phyloP scores from a whole-genome alignment of 371 early-diverging fungal genomes.

The Mucor piriformis region DNA sequence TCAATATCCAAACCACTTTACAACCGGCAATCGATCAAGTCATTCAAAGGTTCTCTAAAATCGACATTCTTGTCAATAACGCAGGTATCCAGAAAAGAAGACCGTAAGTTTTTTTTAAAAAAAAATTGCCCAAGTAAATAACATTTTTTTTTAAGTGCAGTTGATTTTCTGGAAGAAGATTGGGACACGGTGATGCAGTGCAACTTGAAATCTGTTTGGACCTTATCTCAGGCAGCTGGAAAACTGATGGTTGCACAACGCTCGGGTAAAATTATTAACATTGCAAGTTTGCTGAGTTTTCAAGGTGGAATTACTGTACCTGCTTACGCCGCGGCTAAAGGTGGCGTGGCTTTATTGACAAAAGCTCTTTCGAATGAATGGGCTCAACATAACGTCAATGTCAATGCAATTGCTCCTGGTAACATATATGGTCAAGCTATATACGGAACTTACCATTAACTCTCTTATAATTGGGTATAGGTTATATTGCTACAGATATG shows the following conservation, averaged over 20 bases:
- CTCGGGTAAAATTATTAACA: conserved; percentile 37
- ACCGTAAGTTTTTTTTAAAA: conserved; percentile 22
- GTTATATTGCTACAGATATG: conserved; percentile 60
- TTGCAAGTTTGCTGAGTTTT: conserved; percentile 36
- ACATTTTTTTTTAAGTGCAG: too few species aligned
- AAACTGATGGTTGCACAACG: conserved; percentile 24
- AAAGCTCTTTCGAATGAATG: conserved; percentile 15
- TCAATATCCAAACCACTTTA: conserved; percentile 19
- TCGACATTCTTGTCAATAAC: conserved; percentile 38
- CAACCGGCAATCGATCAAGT: conserved; percentile 22
- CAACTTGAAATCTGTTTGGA: conserved; percentile 38
- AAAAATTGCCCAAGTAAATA: too few species aligned
- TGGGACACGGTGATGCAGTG: conserved; percentile 38
- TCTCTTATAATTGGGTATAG: too few species aligned
- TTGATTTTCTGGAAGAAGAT: conserved; percentile 36
- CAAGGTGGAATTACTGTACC: conserved; percentile 33
- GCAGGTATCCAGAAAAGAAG: conserved; percentile 20
- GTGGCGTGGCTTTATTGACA: conserved; percentile 14
- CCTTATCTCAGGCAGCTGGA: conserved; percentile 33
- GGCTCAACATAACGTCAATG: conserved; percentile 40
- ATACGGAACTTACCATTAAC: too few species aligned
- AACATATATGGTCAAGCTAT: not conserved
- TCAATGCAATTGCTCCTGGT: conserved; percentile 62
- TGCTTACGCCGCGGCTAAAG: conserved; percentile 22
- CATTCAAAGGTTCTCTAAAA: conserved; percentile 19